Base-by-base conservation (phyloP, 306 rosid genomes). In the Medicago lupulina region DNA sequence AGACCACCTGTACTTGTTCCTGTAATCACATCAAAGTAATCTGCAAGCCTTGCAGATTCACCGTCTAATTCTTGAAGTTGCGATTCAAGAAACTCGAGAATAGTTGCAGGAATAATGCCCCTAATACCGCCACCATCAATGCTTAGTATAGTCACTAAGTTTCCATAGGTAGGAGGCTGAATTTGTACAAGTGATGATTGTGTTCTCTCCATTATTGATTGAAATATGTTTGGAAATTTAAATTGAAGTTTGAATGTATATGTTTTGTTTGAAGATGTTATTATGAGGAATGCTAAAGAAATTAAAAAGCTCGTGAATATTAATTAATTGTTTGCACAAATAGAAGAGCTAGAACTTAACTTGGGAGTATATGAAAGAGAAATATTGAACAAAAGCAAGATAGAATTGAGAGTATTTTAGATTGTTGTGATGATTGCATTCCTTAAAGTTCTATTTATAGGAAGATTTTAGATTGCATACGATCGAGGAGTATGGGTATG, bases 51-150 rank as follows among this genome's bases (percentile, higher is more conserved):
- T 59, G 93, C 91, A 12, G 80, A 86, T 15, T 88, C 86, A 1
- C 96, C 96, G 10, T 87, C 96, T 53, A 85, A 46, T 64, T 88
- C 83, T 8, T 89, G 96, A 66, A 93, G 97, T 71, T 93, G 82
- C 0, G 79, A 76, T 81, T 91, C 90, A 12, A 91, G 84, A 55
- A 83, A 93, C 41, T 47, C 74, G 40, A 92, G 86, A 47, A 89
- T 81, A 13, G 84, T 77, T 18, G 89, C 95, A 0, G 98, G 92
- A 49, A 93, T 93, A 58, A 89, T 78, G 9, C 96, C 97, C 74
- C 97, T 85, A 16, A 91, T 86, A 7, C 97, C 97, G 43, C 96
- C 97, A 2, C 97, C 98, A 72, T 93, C 98, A 5, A 93, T 91
- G 86, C 93, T 91, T 7, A 93, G 82, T 62, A 91, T 55, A 11